Evolutionary conservation across 768 basidiomycete species (phyloP).

Genomic region (Coprinellus micaceus): DNA sequence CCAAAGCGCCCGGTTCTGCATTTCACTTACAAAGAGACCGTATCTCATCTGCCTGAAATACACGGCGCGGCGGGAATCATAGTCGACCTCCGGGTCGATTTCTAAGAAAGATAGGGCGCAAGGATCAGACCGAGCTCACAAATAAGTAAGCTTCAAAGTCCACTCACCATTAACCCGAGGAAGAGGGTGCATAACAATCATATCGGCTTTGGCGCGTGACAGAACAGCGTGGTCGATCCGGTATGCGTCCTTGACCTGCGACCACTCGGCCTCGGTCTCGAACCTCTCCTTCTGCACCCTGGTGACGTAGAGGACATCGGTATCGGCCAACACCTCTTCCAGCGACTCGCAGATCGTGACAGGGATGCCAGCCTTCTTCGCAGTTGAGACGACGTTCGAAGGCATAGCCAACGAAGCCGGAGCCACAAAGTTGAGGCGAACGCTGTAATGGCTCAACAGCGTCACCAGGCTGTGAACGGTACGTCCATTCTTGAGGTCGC

Average conservation of each 20-base stretch:
- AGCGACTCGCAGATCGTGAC: conserved; percentile 83
- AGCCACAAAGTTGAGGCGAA: conserved; percentile 93
- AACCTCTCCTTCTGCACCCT: conserved; percentile 96
- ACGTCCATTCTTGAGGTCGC: conserved; percentile 96
- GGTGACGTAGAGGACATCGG: conserved; percentile 96
- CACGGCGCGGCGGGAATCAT: conserved; percentile 87
- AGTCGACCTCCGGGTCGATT: conserved; percentile 98
- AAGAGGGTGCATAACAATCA: conserved; percentile 99
- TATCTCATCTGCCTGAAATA: conserved; percentile 99
- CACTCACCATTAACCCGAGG: conserved; percentile 81
- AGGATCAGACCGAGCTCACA: not conserved
- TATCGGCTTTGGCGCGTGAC: conserved; percentile 89
- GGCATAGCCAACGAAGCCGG: conserved; percentile 89
- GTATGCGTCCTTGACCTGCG: conserved; percentile 87
- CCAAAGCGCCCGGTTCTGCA: not conserved
- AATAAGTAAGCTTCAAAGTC: not conserved
- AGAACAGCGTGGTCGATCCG: conserved; percentile 92
- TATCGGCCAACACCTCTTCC: conserved; percentile 86
- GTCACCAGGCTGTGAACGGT: conserved; percentile 96
- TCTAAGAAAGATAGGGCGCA: conserved; percentile 44
- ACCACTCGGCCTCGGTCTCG: conserved; percentile 75
- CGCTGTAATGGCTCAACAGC: conserved; percentile 85
- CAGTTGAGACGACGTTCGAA: conserved; percentile 72
- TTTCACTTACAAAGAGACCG: conserved; percentile 84
- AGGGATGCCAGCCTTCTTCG: conserved; percentile 76